These are phyloP conservation scores for Solanum bulbocastanum DNA, from an alignment of 257 asterid genomes.

Conservation along the genomic window DNA sequence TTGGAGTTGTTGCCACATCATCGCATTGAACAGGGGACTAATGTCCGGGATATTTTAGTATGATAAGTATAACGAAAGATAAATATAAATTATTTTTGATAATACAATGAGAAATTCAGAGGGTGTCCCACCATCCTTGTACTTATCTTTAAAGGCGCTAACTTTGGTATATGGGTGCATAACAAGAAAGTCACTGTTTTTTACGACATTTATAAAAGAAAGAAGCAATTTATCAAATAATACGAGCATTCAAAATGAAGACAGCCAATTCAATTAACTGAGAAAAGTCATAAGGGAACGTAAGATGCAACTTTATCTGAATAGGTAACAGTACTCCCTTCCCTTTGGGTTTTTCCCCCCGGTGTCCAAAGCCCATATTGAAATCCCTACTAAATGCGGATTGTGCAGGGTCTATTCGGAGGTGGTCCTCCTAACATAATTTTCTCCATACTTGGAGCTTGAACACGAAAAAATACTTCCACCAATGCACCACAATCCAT, in stretches of 20 bases:
- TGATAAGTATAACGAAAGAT: neutral
- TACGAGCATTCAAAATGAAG: neutral
- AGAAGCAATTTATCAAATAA: neutral
- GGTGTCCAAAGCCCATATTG: too few relatives aligned
- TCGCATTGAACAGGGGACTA: neutral
- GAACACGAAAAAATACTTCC: accelerated
- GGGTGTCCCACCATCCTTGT: neutral
- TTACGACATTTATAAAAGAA: neutral
- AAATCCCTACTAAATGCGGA: accelerated
- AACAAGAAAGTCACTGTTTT: neutral
- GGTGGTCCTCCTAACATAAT: too few relatives aligned
- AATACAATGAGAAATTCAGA: neutral
- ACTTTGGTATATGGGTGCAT: neutral
- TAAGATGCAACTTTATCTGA: neutral
- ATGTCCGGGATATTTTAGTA: neutral
- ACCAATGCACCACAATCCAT: too few relatives aligned
- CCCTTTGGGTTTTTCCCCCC: too few relatives aligned
- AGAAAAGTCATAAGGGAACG: neutral
- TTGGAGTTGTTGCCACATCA: neutral
- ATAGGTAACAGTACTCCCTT: neutral
- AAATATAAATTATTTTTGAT: neutral
- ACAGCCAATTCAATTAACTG: neutral
- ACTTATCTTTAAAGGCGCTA: neutral
- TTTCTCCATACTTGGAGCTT: accelerated
- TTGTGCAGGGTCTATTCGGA: too few relatives aligned